Base-by-base conservation (phyloP, 345 rosid species). In the Cardamine resedifolia region DNA sequence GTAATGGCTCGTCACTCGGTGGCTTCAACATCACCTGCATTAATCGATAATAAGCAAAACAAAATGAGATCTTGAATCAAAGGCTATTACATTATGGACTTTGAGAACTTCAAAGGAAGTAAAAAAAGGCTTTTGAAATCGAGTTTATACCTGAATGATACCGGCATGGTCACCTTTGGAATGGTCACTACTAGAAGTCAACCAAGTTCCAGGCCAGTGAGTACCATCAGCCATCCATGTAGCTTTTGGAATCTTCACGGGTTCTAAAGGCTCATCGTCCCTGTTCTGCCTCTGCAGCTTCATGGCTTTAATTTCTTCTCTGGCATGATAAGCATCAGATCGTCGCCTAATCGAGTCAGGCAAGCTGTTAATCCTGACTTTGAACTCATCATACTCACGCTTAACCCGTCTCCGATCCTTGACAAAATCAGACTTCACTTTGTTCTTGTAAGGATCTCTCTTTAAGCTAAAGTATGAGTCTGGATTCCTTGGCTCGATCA, bases 211-310 rank as follows among this genome's bases (percentile, higher is more conserved):
- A 5, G 98, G 98, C 98, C 98, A 94, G 72, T 94, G 95, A 52
- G 98, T 91, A 47, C 96, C 93, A 83, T 94, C 98, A 63, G 98
- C 98, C 98, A 94, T 94, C 98, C 98, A 94, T 7, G 98, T 94
- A 10, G 97, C 98, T 80, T 91, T 94, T 2, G 90, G 90, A 66
- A 94, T 87, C 87, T 91, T 94, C 64, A 87, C 85, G 44, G 69
- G 66, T 77, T 94, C 97, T 9, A 78, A 79, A 74, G 87, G 84
- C 65, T 78, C 81, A 69, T 88, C 97, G 73, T 87, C 85, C 61
- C 81, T 82, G 68, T 88, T 91, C 83, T 89, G 87, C 49, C 96
- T 89, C 83, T 86, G 91, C 80, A 81, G 78, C 83, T 91, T 94
- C 98, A 94, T 85, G 49, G 93, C 96, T 84, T 94, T 91, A 72